Conservation (phyloP, 768 basidiomycete genomes). For the Phylloporus sp. region DNA sequence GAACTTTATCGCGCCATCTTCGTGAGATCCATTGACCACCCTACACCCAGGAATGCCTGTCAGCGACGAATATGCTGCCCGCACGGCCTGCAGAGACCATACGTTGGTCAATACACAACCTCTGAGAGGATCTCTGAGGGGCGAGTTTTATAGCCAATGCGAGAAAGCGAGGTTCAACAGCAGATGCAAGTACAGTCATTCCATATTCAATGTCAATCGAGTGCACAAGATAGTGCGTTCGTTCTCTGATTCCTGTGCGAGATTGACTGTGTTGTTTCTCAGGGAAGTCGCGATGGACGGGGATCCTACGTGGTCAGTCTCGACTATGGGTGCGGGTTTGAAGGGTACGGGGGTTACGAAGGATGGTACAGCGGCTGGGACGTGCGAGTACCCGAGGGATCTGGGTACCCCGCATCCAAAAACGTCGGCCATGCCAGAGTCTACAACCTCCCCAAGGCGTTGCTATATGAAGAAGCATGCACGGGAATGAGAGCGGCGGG, state of each 20-base stretch:
- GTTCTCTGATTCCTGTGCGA: not conserved
- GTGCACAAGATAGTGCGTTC: slow-evolving; percentile 10
- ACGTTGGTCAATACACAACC: slow-evolving; percentile 6
- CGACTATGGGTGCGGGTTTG: slow-evolving; percentile 12
- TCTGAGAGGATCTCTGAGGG: slow-evolving; percentile 5
- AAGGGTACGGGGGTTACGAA: slow-evolving; percentile 13
- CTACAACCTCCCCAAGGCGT: slow-evolving; percentile 6
- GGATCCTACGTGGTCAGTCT: slow-evolving; percentile 7
- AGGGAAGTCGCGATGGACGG: slow-evolving; percentile 5
- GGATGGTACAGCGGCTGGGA: slow-evolving; percentile 9
- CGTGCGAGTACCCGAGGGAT: not conserved
- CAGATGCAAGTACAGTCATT: slow-evolving; percentile 18
- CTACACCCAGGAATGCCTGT: slow-evolving; percentile 8
- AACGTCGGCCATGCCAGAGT: not conserved
- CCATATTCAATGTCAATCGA: slow-evolving; percentile 16
- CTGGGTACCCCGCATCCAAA: not conserved
- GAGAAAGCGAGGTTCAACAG: not conserved
- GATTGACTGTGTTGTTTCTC: not conserved
- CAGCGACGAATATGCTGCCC: slow-evolving; percentile 15
- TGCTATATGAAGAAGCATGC: slow-evolving; percentile 7
- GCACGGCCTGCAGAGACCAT: slow-evolving; percentile 17
- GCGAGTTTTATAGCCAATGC: slow-evolving; percentile 3
- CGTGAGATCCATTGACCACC: not conserved
- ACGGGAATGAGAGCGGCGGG: slow-evolving; percentile 4
- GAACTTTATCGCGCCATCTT: not conserved